A percentile compares a stretch with the other conserved stretches of the same genome.
Evolutionary conservation across 306 rosid genomes (phyloP).

Genomic region (Rosa multiflora): DNA sequence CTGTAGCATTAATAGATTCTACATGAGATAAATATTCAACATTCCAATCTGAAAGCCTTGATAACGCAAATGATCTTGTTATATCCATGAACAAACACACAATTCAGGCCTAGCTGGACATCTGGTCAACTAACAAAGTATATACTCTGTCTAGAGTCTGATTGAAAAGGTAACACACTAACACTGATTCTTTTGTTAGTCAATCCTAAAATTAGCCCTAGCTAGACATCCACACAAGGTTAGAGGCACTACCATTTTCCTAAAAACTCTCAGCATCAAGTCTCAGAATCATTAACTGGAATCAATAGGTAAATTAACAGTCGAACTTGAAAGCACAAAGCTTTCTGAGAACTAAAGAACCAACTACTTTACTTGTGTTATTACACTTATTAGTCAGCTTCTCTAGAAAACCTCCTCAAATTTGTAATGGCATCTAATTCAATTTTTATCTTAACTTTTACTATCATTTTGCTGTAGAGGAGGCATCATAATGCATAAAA

Average conservation of each 20-base stretch:
- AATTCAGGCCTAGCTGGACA: neutral
- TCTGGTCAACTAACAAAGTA: neutral
- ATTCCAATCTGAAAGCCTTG: neutral
- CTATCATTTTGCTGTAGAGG: neutral
- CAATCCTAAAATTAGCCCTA: neutral
- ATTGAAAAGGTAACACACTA: neutral
- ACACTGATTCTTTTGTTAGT: neutral
- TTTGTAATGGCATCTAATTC: neutral
- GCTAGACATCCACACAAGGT: neutral
- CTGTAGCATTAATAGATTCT: slow-evolving; percentile 46
- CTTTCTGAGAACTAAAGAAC: neutral
- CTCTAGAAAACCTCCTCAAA: neutral
- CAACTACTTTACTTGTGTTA: neutral
- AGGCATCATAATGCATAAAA: neutral
- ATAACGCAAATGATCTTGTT: neutral
- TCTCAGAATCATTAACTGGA: slow-evolving; percentile 5
- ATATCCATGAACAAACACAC: neutral
- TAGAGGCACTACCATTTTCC: neutral
- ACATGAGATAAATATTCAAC: slow-evolving; percentile 19
- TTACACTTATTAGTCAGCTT: neutral
- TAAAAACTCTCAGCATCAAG: slow-evolving; percentile 5
- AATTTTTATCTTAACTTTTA: neutral
- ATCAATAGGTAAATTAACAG: neutral
- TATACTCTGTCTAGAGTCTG: neutral
- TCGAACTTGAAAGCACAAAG: neutral